Evolutionary conservation across 352 stramenopile genomes (phyloP).

Genomic region (Phytophthora sansomeana): DNA sequence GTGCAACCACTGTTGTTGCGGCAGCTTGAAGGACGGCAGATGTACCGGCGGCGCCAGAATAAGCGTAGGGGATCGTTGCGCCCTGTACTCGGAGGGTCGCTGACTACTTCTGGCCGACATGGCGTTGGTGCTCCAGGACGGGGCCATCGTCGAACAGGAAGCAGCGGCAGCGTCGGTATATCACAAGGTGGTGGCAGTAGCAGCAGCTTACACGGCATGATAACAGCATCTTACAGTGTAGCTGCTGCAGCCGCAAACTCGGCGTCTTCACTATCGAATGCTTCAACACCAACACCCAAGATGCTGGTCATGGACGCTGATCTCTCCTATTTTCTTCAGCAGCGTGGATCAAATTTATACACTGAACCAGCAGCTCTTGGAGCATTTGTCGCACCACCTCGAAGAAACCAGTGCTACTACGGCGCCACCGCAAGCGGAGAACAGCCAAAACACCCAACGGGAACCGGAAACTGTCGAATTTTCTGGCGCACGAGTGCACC

Average conservation of each 20-base stretch:
- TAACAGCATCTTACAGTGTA: conserved; percentile 38
- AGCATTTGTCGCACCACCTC: conserved; percentile 83
- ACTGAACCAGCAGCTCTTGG: conserved; percentile 88
- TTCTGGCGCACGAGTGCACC: conserved; percentile 36
- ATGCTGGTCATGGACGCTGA: conserved; percentile 83
- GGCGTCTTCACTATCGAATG: conserved; percentile 31
- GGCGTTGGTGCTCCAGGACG: conserved; percentile 8
- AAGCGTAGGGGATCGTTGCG: conserved; percentile 71
- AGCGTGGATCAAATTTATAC: conserved; percentile 91
- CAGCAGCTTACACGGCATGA: conserved; percentile 56
- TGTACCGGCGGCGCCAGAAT: conserved; percentile 66
- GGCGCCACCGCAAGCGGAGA: conserved; percentile 22
- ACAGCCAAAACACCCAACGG: conserved; percentile 2
- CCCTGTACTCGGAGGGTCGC: conserved; percentile 43
- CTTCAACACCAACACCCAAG: conserved; percentile 41
- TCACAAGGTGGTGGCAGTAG: conserved; percentile 49
- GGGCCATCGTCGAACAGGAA: conserved; percentile 36
- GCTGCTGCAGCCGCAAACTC: conserved; percentile 41
- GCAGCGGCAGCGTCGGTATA: conserved; percentile 45
- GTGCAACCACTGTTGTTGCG: conserved; percentile 83
- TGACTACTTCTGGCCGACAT: conserved; percentile 25
- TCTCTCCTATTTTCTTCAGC: conserved; percentile 90
- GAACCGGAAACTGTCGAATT: conserved; percentile 16
- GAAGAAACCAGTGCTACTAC: conserved; percentile 57
- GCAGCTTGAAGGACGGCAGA: conserved; percentile 81